phyloP scores from a whole-genome alignment of 1,139 yeast genomes.

The Casaregolazyma suthepensis region DNA sequence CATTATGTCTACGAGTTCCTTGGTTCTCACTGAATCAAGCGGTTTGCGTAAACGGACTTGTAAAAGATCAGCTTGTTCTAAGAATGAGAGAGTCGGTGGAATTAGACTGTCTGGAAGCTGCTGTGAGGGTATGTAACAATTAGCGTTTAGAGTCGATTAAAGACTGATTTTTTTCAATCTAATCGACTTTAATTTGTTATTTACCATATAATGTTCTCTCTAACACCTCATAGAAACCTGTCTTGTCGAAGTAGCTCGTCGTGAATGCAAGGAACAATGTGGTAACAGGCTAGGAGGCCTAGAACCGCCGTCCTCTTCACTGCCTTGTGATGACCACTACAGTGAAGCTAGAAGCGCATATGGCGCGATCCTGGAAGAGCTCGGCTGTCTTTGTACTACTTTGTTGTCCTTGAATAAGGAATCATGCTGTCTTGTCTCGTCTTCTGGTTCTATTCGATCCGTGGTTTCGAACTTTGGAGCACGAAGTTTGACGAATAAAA shows the following conservation, averaged over 20 bases:
- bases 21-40: background rate
- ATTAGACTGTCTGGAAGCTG: background rate
- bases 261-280: background rate
- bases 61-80: background rate
- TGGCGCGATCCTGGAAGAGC: background rate
- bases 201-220: too few species aligned
- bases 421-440: background rate
- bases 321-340: background rate
- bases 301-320: background rate
- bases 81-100: background rate
- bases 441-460: background rate
- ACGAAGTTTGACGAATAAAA: background rate
- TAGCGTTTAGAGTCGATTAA: background rate
- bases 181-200: too few species aligned
- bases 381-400: background rate
- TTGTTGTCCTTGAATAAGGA: background rate
- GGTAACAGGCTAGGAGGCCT: background rate
- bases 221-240: background rate
- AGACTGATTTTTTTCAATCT: too few species aligned
- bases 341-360: background rate
- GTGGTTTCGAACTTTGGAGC: background rate
- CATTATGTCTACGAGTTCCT: background rate
- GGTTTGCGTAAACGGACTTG: background rate
- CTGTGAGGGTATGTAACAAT: background rate
- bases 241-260: background rate